These are phyloP conservation scores for Paulownia fortunei DNA, from an alignment of 257 asterid species.

Conservation along the genomic window DNA sequence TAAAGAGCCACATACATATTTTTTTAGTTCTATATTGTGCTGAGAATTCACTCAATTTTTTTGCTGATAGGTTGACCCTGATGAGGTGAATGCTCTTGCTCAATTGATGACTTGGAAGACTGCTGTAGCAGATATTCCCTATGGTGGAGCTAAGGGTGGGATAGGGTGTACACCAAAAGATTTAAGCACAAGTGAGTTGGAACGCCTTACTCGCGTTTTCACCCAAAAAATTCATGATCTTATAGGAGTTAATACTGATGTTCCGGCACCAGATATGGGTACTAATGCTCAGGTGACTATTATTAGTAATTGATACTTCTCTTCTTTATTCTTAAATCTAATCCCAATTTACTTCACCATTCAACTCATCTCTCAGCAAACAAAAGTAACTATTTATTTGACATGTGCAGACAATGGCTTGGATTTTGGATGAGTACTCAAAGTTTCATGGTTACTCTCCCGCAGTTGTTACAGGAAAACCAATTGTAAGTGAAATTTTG, in stretches of 20 bases:
- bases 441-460: constrained; percentile 88
- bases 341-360: background rate
- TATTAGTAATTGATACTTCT: background rate
- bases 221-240: constrained; percentile 85
- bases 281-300: constrained; percentile 71
- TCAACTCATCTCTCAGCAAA: background rate
- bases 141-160: constrained; percentile 92
- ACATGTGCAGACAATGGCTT: constrained; percentile 79
- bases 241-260: constrained; percentile 75
- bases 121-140: constrained; percentile 76
- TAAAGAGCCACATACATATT: background rate
- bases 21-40: background rate
- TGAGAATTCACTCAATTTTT: constrained; percentile 25
- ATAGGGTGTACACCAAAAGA: constrained; percentile 76
- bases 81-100: constrained; percentile 88
- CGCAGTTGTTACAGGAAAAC: constrained; percentile 85
- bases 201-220: constrained; percentile 81
- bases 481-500: constrained; percentile 55
- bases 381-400: constrained; percentile 5
- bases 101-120: constrained; percentile 94
- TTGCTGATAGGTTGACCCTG: constrained; percentile 65
- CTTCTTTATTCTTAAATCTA: background rate
- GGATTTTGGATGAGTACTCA: constrained; percentile 91
- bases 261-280: constrained; percentile 93
- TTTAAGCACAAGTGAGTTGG: constrained; percentile 62